These are phyloP conservation scores for Aspergillus felis DNA, from an alignment of 2,329 filamentous ascomycete genomes.

Conservation along the genomic window DNA sequence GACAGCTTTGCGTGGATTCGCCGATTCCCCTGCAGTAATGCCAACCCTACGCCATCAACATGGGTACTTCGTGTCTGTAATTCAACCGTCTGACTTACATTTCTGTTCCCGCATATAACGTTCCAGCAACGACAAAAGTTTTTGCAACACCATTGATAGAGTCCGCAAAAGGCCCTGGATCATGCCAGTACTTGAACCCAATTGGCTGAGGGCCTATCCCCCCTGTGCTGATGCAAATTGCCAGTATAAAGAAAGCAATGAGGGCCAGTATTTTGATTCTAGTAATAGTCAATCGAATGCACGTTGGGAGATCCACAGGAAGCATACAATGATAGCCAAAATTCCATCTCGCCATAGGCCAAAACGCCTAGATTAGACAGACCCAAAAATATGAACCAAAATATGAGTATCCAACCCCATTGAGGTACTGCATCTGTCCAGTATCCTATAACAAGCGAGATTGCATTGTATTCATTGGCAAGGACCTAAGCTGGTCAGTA, in stretches of 20 bases:
- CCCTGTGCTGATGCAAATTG: constrained; percentile 32
- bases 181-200: constrained; percentile 37
- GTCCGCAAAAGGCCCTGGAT: constrained; percentile 32
- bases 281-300: constrained; percentile 2
- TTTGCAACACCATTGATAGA: constrained; percentile 34
- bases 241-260: constrained; percentile 31
- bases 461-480: constrained; percentile 46
- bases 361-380: constrained; percentile 41
- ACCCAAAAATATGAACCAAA: constrained; percentile 42
- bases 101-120: constrained; percentile 32
- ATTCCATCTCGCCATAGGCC: constrained; percentile 53
- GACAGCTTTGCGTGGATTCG: constrained; percentile 45
- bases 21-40: constrained; percentile 33
- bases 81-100: constrained; percentile 17
- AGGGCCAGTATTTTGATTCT: constrained; percentile 33
- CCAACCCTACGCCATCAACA: constrained; percentile 27
- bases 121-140: constrained; percentile 34
- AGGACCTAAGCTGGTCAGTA: constrained; percentile 17
- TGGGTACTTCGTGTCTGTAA: background rate
- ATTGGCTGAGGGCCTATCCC: constrained; percentile 27
- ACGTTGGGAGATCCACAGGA: no score
- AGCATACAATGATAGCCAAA: constrained; percentile 36
- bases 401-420: constrained; percentile 47
- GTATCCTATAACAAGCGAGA: constrained; percentile 43
- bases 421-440: constrained; percentile 44